A percentile compares a stretch with the other conserved stretches of the same genome.
Conservation (phyloP, 75 land plant genomes). For the Cryptomeria japonica region DNA sequence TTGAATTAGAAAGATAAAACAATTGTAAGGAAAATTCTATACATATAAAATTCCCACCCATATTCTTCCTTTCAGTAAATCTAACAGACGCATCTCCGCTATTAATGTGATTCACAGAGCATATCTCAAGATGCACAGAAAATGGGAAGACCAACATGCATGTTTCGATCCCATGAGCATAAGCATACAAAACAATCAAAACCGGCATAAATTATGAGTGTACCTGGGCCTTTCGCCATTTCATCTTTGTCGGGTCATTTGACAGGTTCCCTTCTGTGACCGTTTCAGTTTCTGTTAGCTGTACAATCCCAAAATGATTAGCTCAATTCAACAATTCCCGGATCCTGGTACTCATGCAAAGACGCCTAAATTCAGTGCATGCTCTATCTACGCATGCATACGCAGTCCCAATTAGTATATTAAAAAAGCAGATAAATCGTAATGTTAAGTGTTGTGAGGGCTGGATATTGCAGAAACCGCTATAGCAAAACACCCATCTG, state of each 20-base stretch:
- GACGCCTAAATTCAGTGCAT: neutral
- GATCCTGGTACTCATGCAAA: neutral
- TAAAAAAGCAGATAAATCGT: neutral
- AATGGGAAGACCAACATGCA: neutral
- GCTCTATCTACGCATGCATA: neutral
- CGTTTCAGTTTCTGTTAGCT: neutral
- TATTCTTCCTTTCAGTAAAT: neutral
- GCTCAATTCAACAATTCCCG: neutral
- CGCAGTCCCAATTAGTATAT: neutral
- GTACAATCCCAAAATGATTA: neutral
- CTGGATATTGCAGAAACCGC: neutral
- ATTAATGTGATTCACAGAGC: neutral
- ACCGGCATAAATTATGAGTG: neutral
- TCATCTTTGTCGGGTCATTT: neutral
- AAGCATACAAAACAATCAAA: neutral
- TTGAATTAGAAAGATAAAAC: neutral
- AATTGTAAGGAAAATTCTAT: neutral
- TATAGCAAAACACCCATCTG: neutral
- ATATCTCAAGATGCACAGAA: neutral
- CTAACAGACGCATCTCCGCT: neutral
- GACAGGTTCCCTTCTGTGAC: neutral
- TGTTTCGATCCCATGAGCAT: neutral
- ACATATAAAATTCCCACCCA: neutral
- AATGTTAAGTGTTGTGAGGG: neutral
- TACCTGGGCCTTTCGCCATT: constrained; percentile 2